Conservation (phyloP, 2,329 filamentous ascomycete species). For the Fusarium protoensiforme region DNA sequence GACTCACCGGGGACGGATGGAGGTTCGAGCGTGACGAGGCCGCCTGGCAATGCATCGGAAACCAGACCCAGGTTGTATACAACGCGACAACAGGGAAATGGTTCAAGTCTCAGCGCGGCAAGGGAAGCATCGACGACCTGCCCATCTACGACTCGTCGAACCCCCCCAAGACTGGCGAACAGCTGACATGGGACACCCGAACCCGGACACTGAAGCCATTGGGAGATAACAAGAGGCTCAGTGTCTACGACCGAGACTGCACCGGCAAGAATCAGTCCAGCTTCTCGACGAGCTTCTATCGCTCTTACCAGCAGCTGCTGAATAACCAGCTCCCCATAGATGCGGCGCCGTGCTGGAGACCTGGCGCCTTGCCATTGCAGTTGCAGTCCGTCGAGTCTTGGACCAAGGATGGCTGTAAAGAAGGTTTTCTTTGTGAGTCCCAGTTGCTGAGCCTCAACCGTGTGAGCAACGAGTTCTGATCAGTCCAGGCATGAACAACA, state of each 20-base stretch:
- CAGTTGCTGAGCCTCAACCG: neutral
- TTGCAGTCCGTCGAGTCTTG: conserved; percentile 53
- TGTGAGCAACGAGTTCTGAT: neutral
- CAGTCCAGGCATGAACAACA: conserved; percentile 54
- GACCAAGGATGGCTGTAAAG: conserved; percentile 50
- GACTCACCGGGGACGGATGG: conserved; percentile 9
- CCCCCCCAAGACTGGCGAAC: conserved; percentile 45
- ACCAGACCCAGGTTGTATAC: conserved; percentile 55
- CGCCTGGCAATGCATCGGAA: conserved; percentile 59
- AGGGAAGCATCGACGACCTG: conserved; percentile 34
- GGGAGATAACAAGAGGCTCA: conserved; percentile 39
- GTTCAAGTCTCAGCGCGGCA: conserved; percentile 49
- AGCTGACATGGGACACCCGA: conserved; percentile 44
- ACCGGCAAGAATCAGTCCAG: conserved; percentile 54
- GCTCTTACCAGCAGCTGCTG: conserved; percentile 41
- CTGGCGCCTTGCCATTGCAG: conserved; percentile 52
- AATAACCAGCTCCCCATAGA: conserved; percentile 46
- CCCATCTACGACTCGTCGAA: conserved; percentile 52
- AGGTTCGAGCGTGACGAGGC: conserved; percentile 23
- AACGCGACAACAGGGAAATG: conserved; percentile 53
- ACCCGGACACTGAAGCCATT: conserved; percentile 41
- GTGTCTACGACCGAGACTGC: conserved; percentile 53
- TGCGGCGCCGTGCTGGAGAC: conserved; percentile 54
- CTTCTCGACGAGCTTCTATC: conserved; percentile 56
- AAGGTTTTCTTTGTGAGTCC: conserved; percentile 56